These are phyloP conservation scores for Bipolaris victoriae DNA, from an alignment of 2,329 filamentous ascomycete genomes.

Conservation along the genomic window DNA sequence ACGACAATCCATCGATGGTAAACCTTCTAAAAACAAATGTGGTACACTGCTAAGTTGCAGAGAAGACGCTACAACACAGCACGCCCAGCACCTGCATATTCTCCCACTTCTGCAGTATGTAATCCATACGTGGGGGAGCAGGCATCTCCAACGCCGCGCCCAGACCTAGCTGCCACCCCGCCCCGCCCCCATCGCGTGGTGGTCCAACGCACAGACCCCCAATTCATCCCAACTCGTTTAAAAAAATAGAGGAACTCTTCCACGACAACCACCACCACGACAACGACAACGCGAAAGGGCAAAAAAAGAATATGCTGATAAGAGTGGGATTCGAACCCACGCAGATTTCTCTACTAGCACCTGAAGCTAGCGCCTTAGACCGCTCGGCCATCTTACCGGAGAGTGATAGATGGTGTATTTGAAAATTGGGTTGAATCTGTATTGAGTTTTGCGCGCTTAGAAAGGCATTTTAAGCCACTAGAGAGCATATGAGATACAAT, in stretches of 20 bases:
- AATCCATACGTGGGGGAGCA: no score
- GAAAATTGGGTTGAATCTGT: background rate
- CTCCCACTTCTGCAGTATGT: no score
- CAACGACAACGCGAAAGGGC: background rate
- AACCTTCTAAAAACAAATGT: no score
- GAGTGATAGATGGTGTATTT: background rate
- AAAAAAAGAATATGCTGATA: conserved; percentile 42
- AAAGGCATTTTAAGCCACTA: no score
- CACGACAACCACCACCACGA: conserved; percentile 3
- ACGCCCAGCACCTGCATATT: no score
- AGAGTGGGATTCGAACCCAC: conserved; percentile 51
- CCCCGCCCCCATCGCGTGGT: no score
- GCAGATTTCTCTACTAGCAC: conserved; percentile 50
- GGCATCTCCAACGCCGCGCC: no score
- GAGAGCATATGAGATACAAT: background rate
- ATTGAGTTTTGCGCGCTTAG: background rate
- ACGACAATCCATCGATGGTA: no score
- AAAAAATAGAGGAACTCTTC: background rate
- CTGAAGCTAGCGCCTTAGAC: conserved; percentile 50
- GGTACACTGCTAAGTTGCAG: background rate
- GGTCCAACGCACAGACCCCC: no score
- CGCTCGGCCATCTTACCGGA: conserved; percentile 42
- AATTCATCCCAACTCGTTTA: no score
- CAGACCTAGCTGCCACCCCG: no score
- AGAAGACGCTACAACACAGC: no score